Evolutionary conservation across 345 rosid species (phyloP).

Genomic region (Acer yangbiense): DNA sequence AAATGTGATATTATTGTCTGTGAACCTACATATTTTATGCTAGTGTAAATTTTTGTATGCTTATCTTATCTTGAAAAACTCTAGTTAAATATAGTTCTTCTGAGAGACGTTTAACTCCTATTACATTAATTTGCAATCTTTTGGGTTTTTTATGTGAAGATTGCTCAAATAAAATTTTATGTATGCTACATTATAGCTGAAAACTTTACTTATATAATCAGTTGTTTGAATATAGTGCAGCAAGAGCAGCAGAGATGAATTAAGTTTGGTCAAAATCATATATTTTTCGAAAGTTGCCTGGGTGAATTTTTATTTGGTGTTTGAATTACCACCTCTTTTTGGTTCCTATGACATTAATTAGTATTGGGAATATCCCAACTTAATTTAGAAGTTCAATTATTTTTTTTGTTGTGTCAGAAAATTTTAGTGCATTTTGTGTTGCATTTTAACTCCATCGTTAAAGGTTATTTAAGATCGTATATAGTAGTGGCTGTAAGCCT

Average conservation of each 20-base stretch:
- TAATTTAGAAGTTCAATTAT: neutral
- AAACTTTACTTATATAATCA: neutral
- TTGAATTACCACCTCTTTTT: neutral
- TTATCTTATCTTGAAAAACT: neutral
- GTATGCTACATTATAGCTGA: neutral
- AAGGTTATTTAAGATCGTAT: neutral
- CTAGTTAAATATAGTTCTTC: neutral
- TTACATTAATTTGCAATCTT: neutral
- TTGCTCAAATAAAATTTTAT: neutral
- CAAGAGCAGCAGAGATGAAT: neutral
- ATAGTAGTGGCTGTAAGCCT: neutral
- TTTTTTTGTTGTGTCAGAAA: neutral
- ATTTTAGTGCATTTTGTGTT: neutral
- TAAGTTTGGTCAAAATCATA: neutral
- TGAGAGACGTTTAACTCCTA: neutral
- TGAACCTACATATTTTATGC: neutral
- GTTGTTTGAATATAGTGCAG: neutral
- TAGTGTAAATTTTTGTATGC: neutral
- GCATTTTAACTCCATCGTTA: neutral
- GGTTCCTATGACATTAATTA: neutral
- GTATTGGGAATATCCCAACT: neutral
- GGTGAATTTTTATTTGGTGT: neutral
- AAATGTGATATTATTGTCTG: neutral
- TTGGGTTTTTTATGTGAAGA: neutral
- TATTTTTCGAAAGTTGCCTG: neutral